Percentiles rank a stretch among this genome's conserved stretches.
Conservation (phyloP, 148 eudicot species). For the Fallopia convolvulus region DNA sequence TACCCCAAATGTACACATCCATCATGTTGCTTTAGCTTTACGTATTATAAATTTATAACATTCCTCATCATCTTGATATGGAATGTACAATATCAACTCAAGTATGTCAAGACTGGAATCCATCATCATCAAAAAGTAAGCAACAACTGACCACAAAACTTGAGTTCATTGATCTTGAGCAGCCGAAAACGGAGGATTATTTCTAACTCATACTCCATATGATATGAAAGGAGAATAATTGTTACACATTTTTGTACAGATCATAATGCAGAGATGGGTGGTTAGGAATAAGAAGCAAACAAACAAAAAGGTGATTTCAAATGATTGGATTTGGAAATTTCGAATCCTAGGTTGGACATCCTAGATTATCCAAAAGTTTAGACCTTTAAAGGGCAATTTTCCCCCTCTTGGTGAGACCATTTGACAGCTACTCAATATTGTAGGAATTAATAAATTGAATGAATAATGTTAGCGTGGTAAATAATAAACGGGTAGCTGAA, state of each 20-base stretch:
- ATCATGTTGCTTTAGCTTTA: background rate
- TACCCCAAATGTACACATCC: background rate
- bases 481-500: background rate
- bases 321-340: background rate
- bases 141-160: background rate
- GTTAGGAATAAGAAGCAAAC: background rate
- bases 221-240: background rate
- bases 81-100: background rate
- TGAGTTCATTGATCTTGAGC: background rate
- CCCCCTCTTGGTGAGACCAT: background rate
- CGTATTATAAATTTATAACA: background rate
- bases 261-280: background rate
- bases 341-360: background rate
- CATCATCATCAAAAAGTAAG: slow-evolving; percentile 7
- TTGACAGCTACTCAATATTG: background rate
- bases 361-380: background rate
- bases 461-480: background rate
- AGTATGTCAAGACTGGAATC: background rate
- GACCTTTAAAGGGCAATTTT: background rate
- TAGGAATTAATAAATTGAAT: background rate
- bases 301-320: background rate
- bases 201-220: background rate
- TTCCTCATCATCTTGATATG: background rate
- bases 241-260: background rate
- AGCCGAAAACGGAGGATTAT: background rate